phyloP scores from a whole-genome alignment of 2,329 filamentous ascomycete species.

The Penicillium sp. region DNA sequence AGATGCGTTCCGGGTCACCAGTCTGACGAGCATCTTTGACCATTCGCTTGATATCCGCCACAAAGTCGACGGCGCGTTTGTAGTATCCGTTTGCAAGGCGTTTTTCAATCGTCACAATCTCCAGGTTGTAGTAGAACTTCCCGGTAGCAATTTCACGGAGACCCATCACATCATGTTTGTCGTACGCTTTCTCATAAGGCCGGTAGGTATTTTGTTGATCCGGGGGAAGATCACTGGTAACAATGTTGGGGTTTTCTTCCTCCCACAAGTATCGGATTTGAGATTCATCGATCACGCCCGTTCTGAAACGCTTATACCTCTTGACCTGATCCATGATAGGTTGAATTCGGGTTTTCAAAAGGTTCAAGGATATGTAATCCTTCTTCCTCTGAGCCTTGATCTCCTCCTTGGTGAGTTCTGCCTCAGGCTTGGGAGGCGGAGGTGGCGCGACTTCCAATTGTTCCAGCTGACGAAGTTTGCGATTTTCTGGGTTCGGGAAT shows the following conservation, averaged over 20 bases:
- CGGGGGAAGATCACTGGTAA: conserved; percentile 59
- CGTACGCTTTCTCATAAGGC: conserved; percentile 75
- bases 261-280: conserved; percentile 79
- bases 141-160: conserved; percentile 70
- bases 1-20: conserved; percentile 75
- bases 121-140: conserved; percentile 93
- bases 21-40: conserved; percentile 78
- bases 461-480: conserved; percentile 82
- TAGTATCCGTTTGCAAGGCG: conserved; percentile 97
- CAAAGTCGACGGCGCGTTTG: conserved; percentile 82
- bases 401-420: conserved; percentile 71
- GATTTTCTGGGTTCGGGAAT: conserved; percentile 80
- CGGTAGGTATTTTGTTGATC: conserved; percentile 60
- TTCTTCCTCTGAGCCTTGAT: conserved; percentile 74
- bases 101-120: conserved; percentile 89
- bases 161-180: conserved; percentile 74
- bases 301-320: conserved; percentile 84
- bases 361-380: conserved; percentile 79
- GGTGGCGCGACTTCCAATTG: conserved; percentile 71
- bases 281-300: conserved; percentile 69
- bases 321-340: conserved; percentile 98
- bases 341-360: conserved; percentile 83
- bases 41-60: conserved; percentile 79
- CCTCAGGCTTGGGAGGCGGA: conserved; percentile 61
- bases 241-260: conserved; percentile 69